Conservation (phyloP, 2,329 filamentous ascomycete species). For the Trichoderma afroharzianum region DNA sequence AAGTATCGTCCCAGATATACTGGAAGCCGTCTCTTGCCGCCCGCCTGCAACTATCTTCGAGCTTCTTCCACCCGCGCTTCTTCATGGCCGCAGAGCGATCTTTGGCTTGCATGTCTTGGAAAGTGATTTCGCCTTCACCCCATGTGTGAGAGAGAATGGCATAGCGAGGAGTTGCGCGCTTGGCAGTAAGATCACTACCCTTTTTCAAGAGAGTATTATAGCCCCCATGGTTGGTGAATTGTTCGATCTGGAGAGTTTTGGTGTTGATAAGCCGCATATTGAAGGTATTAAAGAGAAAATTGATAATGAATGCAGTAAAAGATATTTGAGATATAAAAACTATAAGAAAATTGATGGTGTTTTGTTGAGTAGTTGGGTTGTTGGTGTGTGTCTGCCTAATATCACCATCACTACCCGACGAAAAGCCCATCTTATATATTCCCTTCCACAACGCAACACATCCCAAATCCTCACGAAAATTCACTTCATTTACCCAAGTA, state of each 20-base stretch:
- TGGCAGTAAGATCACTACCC: not conserved
- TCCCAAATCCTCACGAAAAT: not conserved
- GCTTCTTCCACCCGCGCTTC: constrained; percentile 21
- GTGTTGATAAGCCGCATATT: constrained; percentile 26
- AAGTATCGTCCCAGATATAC: constrained; percentile 30
- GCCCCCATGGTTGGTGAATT: not conserved
- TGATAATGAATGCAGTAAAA: not conserved
- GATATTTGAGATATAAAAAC: not conserved
- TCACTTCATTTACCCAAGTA: not conserved
- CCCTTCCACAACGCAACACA: not conserved
- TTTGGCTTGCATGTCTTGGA: constrained; percentile 24
- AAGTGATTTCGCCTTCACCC: constrained; percentile 26
- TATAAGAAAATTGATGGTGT: not conserved
- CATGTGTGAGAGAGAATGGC: constrained; percentile 33
- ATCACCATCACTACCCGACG: not conserved
- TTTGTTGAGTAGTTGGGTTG: not conserved
- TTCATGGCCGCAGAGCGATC: constrained; percentile 8
- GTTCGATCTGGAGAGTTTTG: constrained; percentile 20
- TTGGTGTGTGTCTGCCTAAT: not conserved
- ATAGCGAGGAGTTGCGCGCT: constrained; percentile 18
- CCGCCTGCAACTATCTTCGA: constrained; percentile 21
- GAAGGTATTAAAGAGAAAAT: not conserved
- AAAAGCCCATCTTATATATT: not conserved
- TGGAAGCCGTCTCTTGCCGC: constrained; percentile 23
- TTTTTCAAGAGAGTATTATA: not conserved